Evolutionary conservation across 2,329 filamentous ascomycete genomes (phyloP), one percentile per base, ranked within the genome.

Genomic region (Diplodia intermedia): DNA sequence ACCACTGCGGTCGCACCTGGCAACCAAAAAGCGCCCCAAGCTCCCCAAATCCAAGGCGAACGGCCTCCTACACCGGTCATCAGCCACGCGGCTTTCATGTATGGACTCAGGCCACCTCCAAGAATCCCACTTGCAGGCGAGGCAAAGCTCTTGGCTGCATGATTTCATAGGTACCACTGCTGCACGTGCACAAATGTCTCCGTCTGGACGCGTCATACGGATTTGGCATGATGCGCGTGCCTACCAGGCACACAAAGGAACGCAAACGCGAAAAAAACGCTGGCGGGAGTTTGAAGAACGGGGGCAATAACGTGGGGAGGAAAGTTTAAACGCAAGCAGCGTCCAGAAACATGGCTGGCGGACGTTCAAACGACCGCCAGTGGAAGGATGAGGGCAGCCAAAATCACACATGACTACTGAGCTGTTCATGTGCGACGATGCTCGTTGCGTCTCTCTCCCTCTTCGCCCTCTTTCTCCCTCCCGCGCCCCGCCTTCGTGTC

Each of bases 401-500:
- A 47, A 12, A 36, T 11, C 8, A 36, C 9, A 36, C 43, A 47
- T 47, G 43, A 47, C 43, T 47, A 20, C 50, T 53, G 50, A 29
- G 50, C 23, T 53, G 50, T 53, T 53, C 50, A 53, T 53, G 50
- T 53, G 50, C 50, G 50, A 53, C 50, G 11, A n/a, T n/a, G 7
- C 14, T n/a, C 18, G 40, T 9, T 47, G 40, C 18, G 40, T 47
- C 18, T n/a, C 18, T n/a, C 40, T 47, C 18, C 40, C 40, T 43
- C 38, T 43, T 43, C 31, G 23, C 23, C 3, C 31, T 33, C n/a
- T 8, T 5, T 9, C 29, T 54, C 12, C 26, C 14, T 55, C 29
- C 29, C 52, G 43, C 11, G 33, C 33, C 43, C 43, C 43, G 43
- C 43, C 43, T 47, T n/a, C 20, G 18, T 50, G 40, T 36, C 31